Percentiles rank a stretch among this genome's conserved stretches.
Conservation (phyloP, 139 green algal species). For the Coccomyxa sp. region DNA sequence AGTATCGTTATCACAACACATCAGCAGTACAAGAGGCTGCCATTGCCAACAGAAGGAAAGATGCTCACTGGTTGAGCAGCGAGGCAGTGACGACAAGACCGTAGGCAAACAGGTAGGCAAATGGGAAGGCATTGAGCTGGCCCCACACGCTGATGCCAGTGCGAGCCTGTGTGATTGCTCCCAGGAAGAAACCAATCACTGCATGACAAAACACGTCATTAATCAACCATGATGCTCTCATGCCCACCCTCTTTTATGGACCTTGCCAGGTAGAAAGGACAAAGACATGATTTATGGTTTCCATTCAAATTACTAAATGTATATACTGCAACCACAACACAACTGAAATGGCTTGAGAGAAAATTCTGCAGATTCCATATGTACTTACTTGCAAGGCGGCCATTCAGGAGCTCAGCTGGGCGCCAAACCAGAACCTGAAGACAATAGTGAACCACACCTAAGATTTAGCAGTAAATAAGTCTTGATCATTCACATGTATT, state of each 20-base stretch:
- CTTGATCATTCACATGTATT: neutral
- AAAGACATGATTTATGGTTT: neutral
- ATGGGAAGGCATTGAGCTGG: neutral
- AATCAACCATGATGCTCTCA: neutral
- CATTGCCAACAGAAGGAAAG: neutral
- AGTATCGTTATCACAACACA: no score
- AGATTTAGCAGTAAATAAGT: neutral
- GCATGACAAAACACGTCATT: neutral
- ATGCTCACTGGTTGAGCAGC: neutral
- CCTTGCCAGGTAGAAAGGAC: neutral
- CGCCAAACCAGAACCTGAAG: neutral
- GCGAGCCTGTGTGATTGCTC: neutral
- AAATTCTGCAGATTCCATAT: neutral
- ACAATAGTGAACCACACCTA: neutral
- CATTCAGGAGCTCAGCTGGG: conserved; percentile 1
- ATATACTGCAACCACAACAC: neutral
- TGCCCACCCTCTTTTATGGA: neutral
- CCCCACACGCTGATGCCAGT: neutral
- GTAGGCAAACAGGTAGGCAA: neutral
- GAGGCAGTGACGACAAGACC: neutral
- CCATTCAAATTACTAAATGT: neutral
- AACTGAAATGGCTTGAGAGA: neutral
- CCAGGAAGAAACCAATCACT: neutral
- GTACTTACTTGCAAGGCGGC: neutral
- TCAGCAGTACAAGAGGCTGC: neutral